Conservation (phyloP, 805 yeast genomes). For the Yarrowia osloensis region DNA sequence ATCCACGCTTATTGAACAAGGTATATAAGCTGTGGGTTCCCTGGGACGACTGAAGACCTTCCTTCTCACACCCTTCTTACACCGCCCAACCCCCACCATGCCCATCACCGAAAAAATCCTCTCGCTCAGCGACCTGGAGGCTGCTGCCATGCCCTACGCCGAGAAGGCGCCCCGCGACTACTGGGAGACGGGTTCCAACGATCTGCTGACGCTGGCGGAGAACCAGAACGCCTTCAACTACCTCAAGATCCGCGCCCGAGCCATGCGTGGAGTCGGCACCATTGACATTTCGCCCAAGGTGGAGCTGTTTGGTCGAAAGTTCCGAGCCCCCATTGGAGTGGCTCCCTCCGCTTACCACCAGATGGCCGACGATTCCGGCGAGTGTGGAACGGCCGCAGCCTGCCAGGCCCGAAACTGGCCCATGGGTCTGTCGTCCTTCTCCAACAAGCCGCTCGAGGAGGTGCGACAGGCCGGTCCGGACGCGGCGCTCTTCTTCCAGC, state of each 20-base stretch:
- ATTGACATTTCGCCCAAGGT: conserved; percentile 36
- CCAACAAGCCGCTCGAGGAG: conserved; percentile 38
- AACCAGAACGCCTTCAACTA: conserved; percentile 39
- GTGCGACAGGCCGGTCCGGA: conserved; percentile 38
- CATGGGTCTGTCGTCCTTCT: conserved; percentile 40
- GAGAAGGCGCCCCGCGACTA: conserved; percentile 35
- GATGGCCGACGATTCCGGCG: conserved; percentile 43
- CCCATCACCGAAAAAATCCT: conserved; percentile 28
- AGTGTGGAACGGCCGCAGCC: conserved; percentile 42
- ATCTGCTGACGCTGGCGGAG: conserved; percentile 39
- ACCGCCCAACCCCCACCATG: neutral
- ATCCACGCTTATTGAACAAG: neutral
- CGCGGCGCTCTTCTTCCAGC: conserved; percentile 38
- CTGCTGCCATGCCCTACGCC: conserved; percentile 32
- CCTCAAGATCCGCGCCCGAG: conserved; percentile 40
- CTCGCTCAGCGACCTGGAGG: conserved; percentile 34
- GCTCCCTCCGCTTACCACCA: conserved; percentile 44
- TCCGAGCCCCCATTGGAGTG: conserved; percentile 41
- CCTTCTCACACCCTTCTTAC: neutral
- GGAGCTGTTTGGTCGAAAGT: conserved; percentile 38
- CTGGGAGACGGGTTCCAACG: conserved; percentile 41
- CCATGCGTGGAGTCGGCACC: conserved; percentile 39
- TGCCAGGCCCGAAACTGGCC: conserved; percentile 40
- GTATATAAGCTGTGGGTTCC: neutral
- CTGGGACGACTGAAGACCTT: no score